These are phyloP conservation scores for Pyrenophora graminea DNA, from an alignment of 2,329 filamentous ascomycete genomes.

Conservation along the genomic window DNA sequence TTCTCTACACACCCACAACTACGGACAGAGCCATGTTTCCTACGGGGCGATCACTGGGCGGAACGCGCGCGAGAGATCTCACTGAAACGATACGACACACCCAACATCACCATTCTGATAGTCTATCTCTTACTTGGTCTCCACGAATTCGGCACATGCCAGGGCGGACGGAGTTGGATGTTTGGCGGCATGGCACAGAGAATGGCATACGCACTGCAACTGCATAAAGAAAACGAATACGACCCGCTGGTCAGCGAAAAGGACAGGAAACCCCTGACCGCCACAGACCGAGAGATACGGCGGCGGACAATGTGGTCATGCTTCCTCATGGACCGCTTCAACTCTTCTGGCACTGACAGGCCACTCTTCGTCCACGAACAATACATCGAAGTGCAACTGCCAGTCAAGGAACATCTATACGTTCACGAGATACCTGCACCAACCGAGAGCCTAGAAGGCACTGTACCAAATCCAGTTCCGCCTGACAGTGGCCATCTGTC, in stretches of 20 bases:
- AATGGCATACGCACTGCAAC: slow-evolving; percentile 94
- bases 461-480: slow-evolving; percentile 65
- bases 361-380: slow-evolving; percentile 91
- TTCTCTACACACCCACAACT: slow-evolving; percentile 89
- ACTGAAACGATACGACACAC: slow-evolving; percentile 85
- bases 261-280: slow-evolving; percentile 70
- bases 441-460: slow-evolving; percentile 80
- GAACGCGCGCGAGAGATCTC: slow-evolving; percentile 85
- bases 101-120: slow-evolving; percentile 93
- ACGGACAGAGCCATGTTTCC: slow-evolving; percentile 74
- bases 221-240: slow-evolving; percentile 88
- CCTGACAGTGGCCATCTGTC: slow-evolving; percentile 67
- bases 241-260: slow-evolving; percentile 71
- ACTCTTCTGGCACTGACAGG: slow-evolving; percentile 90
- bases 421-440: slow-evolving; percentile 87
- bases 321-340: slow-evolving; percentile 96
- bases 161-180: slow-evolving; percentile 94
- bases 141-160: slow-evolving; percentile 96
- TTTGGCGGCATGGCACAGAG: slow-evolving; percentile 92
- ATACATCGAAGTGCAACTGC: slow-evolving; percentile 84
- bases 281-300: slow-evolving; percentile 90
- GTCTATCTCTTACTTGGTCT: slow-evolving; percentile 86
- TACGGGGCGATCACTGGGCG: slow-evolving; percentile 91
- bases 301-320: slow-evolving; percentile 97
- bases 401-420: slow-evolving; percentile 87